Evolutionary conservation across 495 filamentous ascomycete species (phyloP), one percentile per base, ranked within the genome.

Genomic region (Aspergillus indologenus): DNA sequence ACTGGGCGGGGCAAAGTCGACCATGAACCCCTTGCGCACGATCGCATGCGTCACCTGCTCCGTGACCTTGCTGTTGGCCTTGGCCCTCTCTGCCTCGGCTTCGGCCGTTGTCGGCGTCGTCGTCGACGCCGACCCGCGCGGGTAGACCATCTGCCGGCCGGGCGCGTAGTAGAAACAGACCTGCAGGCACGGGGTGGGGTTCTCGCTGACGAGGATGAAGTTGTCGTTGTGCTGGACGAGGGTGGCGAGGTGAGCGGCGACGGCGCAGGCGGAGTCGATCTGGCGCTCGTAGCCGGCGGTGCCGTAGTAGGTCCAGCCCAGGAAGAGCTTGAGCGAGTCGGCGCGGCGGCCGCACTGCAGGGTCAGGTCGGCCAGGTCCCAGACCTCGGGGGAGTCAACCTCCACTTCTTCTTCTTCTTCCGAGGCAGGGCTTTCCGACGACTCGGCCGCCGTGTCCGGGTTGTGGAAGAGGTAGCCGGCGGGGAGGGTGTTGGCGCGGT

Each of bases 281-380:
- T 87, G 85, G 17, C 67, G 50, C 67, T 76, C 81, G 64, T 87
- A 87, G 15, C 86, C 85, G 9, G 74, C 57, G 21, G 72, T 79
- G 15, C 94, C 93, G 76, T 97, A 90, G 79, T 96, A 96, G 47
- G 87, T 84, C 90, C 93, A 96, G 29, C 83, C 78, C 9, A 98
- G 79, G 47, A 90, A 90, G 40, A 98, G 78, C 69, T 97, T 98
- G 31, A 98, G 78, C 18, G 80, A 83, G 71, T 97, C 94, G 48
- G 87, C 92, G 24, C 89, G 81, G 0, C 94, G 84, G 1, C 93
- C 93, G 70, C 93, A 97, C 71, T 96, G 93, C 45, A 96, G 86
- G 9, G 91, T 96, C 63, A 97, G 76, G 62, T 96, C 91, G 20
- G 91, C 93, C n/a, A 98, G 79, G 67, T 97, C 93, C 86, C 88